Percentiles rank a stretch among this genome's conserved stretches.
Evolutionary conservation across 352 stramenopile genomes (phyloP).

Genomic region (Pythium oligandrum): DNA sequence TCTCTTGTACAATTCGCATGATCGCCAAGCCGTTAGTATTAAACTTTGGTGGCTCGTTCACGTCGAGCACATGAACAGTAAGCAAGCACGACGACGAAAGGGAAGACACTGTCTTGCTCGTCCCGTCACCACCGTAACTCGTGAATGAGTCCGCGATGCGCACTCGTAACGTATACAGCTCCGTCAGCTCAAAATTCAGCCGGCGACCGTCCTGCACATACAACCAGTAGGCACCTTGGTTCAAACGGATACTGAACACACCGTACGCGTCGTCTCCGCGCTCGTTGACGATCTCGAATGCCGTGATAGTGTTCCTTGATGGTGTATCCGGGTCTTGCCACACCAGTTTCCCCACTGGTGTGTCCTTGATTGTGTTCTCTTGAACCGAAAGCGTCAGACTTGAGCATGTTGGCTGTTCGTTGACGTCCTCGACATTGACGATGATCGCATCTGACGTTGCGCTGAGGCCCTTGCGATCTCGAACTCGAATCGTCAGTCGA

Average conservation of each 20-base stretch:
- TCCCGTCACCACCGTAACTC: neutral
- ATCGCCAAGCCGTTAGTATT: conserved; percentile 2
- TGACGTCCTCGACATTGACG: conserved; percentile 24
- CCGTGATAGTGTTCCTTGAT: conserved; percentile 34
- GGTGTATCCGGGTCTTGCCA: conserved; percentile 38
- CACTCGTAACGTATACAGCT: conserved; percentile 8
- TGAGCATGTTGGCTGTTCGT: conserved; percentile 23
- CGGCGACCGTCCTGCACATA: conserved; percentile 3
- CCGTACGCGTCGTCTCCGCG: conserved; percentile 10
- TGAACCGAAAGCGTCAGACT: conserved; percentile 4
- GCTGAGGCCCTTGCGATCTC: conserved; percentile 34
- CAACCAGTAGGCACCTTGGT: conserved; percentile 1
- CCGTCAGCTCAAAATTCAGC: conserved; percentile 17
- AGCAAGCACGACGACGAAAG: conserved; percentile 31
- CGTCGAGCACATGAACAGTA: conserved; percentile 28
- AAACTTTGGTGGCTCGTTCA: conserved; percentile 46
- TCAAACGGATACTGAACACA: conserved; percentile 9
- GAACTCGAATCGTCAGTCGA: conserved; percentile 31
- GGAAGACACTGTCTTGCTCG: conserved; percentile 25
- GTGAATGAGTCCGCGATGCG: conserved; percentile 21
- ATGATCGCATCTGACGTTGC: conserved; percentile 13
- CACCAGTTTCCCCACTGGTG: conserved; percentile 19
- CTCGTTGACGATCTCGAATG: conserved; percentile 35
- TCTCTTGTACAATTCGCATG: conserved; percentile 30
- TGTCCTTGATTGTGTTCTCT: conserved; percentile 26